These are phyloP conservation scores for Avena insularis DNA, from an alignment of 176 grass and related monocot species.

Conservation along the genomic window DNA sequence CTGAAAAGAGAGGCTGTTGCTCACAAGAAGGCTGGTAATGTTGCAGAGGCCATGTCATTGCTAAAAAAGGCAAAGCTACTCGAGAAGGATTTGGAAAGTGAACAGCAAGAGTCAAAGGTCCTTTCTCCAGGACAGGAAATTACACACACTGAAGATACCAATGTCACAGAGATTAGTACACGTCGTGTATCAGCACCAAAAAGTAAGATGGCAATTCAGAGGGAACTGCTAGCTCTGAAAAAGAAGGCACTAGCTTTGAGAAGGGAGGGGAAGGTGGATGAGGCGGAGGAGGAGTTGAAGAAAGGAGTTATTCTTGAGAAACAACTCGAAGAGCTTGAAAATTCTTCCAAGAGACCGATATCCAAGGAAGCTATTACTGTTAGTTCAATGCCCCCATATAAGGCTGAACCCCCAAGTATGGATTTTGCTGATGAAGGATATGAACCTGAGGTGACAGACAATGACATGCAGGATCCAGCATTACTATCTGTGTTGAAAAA, in stretches of 20 bases:
- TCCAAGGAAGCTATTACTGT: conserved; percentile 42
- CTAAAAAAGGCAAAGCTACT: conserved; percentile 94
- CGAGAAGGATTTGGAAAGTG: conserved; percentile 67
- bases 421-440: conserved; percentile 61
- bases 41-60: conserved; percentile 74
- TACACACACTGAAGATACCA: conserved; percentile 40
- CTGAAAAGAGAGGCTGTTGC: conserved; percentile 87
- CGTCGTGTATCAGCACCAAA: conserved; percentile 52
- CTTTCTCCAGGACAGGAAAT: conserved; percentile 34
- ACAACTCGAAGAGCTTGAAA: conserved; percentile 91
- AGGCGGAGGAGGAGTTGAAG: conserved; percentile 81
- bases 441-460: conserved; percentile 80
- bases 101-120: conserved; percentile 49
- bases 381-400: conserved; percentile 43
- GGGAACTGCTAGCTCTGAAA: conserved; percentile 90
- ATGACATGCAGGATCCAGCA: conserved; percentile 81
- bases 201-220: conserved; percentile 87
- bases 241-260: conserved; percentile 88
- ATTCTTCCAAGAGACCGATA: conserved; percentile 44
- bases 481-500: conserved; percentile 79
- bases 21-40: conserved; percentile 77
- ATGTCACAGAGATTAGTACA: conserved; percentile 18
- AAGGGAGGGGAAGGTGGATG: conserved; percentile 81
- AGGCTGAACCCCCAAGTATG: conserved; percentile 50
- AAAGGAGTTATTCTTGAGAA: conserved; percentile 84